These are phyloP conservation scores for Arachis hypogaea DNA, from an alignment of 306 rosid genomes.

Conservation along the genomic window DNA sequence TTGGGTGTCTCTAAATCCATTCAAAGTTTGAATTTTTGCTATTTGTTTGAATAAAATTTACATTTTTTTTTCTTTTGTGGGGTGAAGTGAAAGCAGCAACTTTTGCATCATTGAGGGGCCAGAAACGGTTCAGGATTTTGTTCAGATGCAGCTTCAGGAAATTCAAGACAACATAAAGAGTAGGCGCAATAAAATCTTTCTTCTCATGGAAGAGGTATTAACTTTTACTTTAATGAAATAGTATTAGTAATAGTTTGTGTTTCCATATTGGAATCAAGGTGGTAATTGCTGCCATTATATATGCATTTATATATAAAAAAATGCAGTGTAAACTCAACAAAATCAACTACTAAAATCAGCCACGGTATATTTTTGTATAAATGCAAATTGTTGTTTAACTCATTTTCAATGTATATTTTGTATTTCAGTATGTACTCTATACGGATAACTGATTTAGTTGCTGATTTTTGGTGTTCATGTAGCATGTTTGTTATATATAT, in stretches of 20 bases:
- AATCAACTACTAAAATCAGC: no score
- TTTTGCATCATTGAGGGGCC: conserved; percentile 98
- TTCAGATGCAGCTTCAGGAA: conserved; percentile 88
- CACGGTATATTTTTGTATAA: no score
- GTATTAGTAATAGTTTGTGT: neutral
- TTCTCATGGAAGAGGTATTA: conserved; percentile 93
- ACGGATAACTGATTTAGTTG: no score
- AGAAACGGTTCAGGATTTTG: conserved; percentile 93
- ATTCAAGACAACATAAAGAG: conserved; percentile 87
- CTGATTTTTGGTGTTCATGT: no score
- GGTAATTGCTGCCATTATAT: no score
- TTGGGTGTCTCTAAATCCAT: conserved; percentile 4
- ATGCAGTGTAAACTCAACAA: no score
- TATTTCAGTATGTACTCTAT: no score
- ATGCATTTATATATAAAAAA: no score
- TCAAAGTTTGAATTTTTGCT: conserved; percentile 22
- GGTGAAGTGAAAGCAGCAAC: conserved; percentile 48
- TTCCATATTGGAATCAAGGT: neutral
- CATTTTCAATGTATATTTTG: no score
- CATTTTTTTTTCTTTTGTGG: neutral
- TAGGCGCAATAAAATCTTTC: conserved; percentile 86
- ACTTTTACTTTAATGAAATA: neutral
- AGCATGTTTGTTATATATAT: no score
- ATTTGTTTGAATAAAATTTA: conserved; percentile 10
- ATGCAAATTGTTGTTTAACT: no score